Evolutionary conservation across 2,329 filamentous ascomycete genomes (phyloP).

Genomic region (Diaporthe sp.): DNA sequence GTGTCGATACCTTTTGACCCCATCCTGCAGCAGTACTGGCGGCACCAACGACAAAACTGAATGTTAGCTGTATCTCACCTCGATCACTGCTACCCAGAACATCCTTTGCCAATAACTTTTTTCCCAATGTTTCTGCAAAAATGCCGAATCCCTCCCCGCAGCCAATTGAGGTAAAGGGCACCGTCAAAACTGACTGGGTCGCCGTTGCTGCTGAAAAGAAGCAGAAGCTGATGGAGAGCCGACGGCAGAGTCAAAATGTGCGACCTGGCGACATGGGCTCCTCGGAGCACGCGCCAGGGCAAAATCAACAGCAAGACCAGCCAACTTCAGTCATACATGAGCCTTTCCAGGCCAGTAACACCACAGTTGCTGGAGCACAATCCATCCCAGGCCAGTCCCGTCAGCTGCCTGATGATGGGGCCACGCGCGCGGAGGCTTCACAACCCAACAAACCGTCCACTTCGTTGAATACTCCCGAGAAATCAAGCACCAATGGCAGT

Average conservation of each 20-base stretch:
- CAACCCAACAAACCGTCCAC: background rate
- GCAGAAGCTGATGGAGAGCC: background rate
- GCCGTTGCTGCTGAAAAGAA: background rate
- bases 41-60: background rate
- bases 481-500: background rate
- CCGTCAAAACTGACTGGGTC: background rate
- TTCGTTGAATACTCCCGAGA: background rate
- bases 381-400: background rate
- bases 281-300: background rate
- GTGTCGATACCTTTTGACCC: background rate
- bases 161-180: background rate
- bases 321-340: background rate
- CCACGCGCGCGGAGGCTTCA: background rate
- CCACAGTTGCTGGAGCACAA: background rate
- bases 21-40: background rate
- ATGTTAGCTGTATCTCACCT: background rate
- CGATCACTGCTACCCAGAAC: background rate
- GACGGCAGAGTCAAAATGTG: background rate
- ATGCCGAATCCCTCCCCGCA: background rate
- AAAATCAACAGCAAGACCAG: background rate
- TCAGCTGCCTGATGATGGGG: background rate
- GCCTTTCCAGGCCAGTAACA: background rate
- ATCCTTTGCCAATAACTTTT: background rate
- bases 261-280: background rate
- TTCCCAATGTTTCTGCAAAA: slow-evolving; percentile 37